Evolutionary conservation across 495 filamentous ascomycete species (phyloP), one percentile per base, ranked within the genome.

Genomic region (Niebla homalea): DNA sequence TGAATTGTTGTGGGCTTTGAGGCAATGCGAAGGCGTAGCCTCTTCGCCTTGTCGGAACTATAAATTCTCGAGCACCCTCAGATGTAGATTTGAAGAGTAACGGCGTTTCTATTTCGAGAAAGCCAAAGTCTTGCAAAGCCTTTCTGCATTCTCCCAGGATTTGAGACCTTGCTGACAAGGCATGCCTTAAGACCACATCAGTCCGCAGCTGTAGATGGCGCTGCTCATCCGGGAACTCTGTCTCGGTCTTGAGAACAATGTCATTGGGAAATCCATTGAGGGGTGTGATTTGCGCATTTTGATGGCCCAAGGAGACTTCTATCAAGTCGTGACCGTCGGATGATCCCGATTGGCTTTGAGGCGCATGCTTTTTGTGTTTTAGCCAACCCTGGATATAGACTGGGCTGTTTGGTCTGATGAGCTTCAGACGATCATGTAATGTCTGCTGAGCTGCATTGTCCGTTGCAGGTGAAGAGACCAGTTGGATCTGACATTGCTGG

Each of bases 1-100:
- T 98, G 64, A 95, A 97, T 63, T 98, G 92, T 66, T 98, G 92
- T 7, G 92, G 92, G 51, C 89, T 96, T 60, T 98, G 92, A 0
- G 92, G 89, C 21, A 98, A 66, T 11, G 93, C 92, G 67, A 97
- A 98, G 19, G 84, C 85, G 22, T 81, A 62, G 0, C 87, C 88
- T 23, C 69, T 72, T 18, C 70, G 74, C 19, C 92, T 71, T 0
- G 90, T 93, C 0, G 92, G 92, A 3, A 98, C 89, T n/a, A 98
- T 59, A 54, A 97, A 98, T 64, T 98, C 92, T 23, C 90, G 70
- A 1, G 92, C 93, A 8, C 92, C 92, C 67, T 98, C 92, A 0
- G 92, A 90, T 0, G 93, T 97, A 4, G 90, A 95, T 70, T 95
- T 97, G 75, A 98, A 98, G 15, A 98, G 71, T 14, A 95, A 63